Evolutionary conservation across 495 filamentous ascomycete species (phyloP).

Genomic region (Penicillium crystallinum): DNA sequence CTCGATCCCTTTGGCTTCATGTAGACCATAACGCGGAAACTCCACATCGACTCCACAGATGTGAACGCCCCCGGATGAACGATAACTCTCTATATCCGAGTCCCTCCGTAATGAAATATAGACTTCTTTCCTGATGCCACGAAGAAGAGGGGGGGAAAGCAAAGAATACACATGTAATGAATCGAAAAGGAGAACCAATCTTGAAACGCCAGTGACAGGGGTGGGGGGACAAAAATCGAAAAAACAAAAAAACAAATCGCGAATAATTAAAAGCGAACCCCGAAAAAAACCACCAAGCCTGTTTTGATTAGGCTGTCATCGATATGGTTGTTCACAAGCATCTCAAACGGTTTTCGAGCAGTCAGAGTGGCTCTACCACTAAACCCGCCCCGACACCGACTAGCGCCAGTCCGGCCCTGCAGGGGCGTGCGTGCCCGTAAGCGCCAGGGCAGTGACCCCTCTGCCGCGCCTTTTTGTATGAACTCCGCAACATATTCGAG

Average conservation of each 20-base stretch:
- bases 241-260: neutral
- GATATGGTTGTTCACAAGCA: slow-evolving; percentile 10
- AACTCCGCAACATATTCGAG: neutral
- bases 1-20: slow-evolving; percentile 15
- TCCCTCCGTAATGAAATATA: neutral
- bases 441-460: slow-evolving; percentile 10
- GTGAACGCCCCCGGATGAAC: neutral
- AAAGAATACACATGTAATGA: neutral
- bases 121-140: neutral
- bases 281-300: neutral
- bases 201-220: neutral
- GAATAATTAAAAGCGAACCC: slow-evolving; percentile 1
- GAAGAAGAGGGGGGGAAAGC: neutral
- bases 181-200: neutral
- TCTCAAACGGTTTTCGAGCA: slow-evolving; percentile 9
- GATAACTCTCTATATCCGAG: neutral
- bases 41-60: slow-evolving; percentile 8
- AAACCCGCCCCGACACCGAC: slow-evolving; percentile 4
- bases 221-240: neutral
- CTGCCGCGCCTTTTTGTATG: slow-evolving; percentile 6
- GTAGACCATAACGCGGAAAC: slow-evolving; percentile 12
- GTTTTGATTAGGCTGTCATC: neutral
- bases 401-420: slow-evolving; percentile 5
- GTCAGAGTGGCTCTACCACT: slow-evolving; percentile 14
- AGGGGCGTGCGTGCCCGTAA: slow-evolving; percentile 24